Conservation (phyloP, 129 eudicot genomes). For the Erigeron canadensis region DNA sequence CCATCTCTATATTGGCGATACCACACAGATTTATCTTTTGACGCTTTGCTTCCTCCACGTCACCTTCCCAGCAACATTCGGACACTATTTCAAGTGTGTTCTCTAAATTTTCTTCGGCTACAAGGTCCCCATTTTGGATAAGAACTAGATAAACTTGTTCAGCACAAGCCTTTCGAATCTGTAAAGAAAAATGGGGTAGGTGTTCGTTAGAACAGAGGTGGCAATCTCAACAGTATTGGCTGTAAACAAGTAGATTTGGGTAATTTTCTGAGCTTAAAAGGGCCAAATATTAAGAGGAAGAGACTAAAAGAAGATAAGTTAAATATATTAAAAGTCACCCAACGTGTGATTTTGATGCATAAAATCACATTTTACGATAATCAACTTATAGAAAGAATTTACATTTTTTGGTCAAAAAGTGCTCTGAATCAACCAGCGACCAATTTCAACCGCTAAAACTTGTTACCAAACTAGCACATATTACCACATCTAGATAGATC, state of each 20-base stretch:
- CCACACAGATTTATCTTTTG: slow-evolving; percentile 49
- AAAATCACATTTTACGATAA: not conserved
- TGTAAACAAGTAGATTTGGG: not conserved
- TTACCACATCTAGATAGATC: not conserved
- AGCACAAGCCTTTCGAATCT: slow-evolving; percentile 92
- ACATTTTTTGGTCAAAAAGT: not conserved
- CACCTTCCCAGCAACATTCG: slow-evolving; percentile 98
- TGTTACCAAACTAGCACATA: not conserved
- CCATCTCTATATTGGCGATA: slow-evolving; percentile 54
- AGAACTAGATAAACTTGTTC: slow-evolving; percentile 98
- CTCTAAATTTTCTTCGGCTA: slow-evolving; percentile 54
- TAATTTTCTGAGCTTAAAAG: not conserved
- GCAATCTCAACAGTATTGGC: no score
- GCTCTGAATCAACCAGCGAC: not conserved
- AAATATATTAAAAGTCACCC: no score
- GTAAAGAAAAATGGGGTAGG: not conserved
- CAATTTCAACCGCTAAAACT: not conserved
- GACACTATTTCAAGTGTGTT: slow-evolving; percentile 73
- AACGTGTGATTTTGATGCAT: no score
- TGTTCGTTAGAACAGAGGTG: not conserved
- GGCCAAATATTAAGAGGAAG: not conserved
- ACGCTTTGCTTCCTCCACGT: slow-evolving; percentile 67
- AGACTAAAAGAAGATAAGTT: not conserved
- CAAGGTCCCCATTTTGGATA: slow-evolving; percentile 66
- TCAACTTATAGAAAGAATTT: not conserved